Base-by-base conservation (phyloP, 306 rosid species). In the Castanea crenata region DNA sequence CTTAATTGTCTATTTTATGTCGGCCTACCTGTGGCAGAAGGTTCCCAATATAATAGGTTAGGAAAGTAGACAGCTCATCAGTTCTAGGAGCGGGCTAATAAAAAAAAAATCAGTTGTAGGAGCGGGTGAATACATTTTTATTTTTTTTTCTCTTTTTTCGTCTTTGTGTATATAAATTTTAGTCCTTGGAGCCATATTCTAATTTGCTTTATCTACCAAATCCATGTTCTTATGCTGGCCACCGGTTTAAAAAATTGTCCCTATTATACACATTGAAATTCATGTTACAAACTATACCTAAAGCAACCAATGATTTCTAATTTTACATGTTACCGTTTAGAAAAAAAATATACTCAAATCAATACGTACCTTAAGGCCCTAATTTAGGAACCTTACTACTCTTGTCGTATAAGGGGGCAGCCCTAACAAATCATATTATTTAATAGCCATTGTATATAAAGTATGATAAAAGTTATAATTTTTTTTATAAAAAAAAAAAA, bases 1-100 rank as follows among this genome's bases (percentile, higher is more conserved):
- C 73, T 25, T 58, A 71, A 74, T 27, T 10, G 27, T 67, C 11
- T 78, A 71, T 63, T 25, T 44, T 59, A 21, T 25, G 16, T 49
- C 3, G 14, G 20, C 3, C 12, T 21, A 12, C 2, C 10, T 68
- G 83, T 80, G 84, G 84, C 77, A 78, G 89, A 79, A 83, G 87
- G 83, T 78, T 55, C 79, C 74, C 59, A 64, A 4, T 15, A 23
- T 74, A 74, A 73, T 54, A 55, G 74, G 27, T 68, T n/a, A 71
- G 55, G 74, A 21, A 3, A 7, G 56, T 12, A 8, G 51, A 34
- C 73, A 35, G 61, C 76, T 62, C 55, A 82, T 18, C 51, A 73
- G 55, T 55, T 34, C 54, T 2, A 73, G 84, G 82, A 78, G 84
- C 83, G 78, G 91, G 83, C 76, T 41, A 67, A 21, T 31, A 32